Evolutionary conservation across 306 rosid genomes (phyloP).

Genomic region (Gastrolobium villosum): DNA sequence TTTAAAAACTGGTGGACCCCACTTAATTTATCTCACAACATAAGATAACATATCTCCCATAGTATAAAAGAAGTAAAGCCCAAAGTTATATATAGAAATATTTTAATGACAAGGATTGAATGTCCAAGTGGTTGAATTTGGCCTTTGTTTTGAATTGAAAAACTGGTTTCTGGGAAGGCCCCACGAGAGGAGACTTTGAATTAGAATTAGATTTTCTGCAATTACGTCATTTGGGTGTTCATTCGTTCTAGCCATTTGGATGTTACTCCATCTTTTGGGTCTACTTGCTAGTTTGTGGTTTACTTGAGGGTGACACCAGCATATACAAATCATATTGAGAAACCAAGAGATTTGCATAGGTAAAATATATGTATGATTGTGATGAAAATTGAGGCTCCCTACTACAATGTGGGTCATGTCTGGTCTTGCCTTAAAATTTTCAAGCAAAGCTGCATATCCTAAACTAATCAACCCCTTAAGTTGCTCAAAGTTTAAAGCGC

Average conservation of each 20-base stretch:
- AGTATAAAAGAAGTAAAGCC: too few species aligned
- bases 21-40: too few species aligned
- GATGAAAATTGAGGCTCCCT: constrained; percentile 9
- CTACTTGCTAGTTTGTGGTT: constrained; percentile 45
- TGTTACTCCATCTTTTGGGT: neutral
- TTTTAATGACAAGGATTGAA: constrained; percentile 26
- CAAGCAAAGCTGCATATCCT: constrained; percentile 35
- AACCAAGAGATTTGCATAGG: too few species aligned
- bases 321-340: constrained; percentile 20
- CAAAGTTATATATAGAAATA: neutral
- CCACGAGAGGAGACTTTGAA: constrained; percentile 51
- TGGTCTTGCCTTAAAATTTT: constrained; percentile 28
- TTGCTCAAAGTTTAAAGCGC: constrained; percentile 6
- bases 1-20: too few species aligned
- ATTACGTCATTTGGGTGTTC: constrained; percentile 43
- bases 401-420: constrained; percentile 27
- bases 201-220: constrained; percentile 11
- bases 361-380: too few species aligned
- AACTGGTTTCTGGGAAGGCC: constrained; percentile 19
- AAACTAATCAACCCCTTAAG: constrained; percentile 14
- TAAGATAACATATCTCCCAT: too few species aligned
- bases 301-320: constrained; percentile 30
- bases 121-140: constrained; percentile 44
- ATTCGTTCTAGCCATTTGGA: constrained; percentile 37
- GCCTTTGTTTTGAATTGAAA: constrained; percentile 45